These are phyloP conservation scores for Zygosaccharomyces kombuchaensis DNA, from an alignment of 805 yeast genomes.

Conservation along the genomic window DNA sequence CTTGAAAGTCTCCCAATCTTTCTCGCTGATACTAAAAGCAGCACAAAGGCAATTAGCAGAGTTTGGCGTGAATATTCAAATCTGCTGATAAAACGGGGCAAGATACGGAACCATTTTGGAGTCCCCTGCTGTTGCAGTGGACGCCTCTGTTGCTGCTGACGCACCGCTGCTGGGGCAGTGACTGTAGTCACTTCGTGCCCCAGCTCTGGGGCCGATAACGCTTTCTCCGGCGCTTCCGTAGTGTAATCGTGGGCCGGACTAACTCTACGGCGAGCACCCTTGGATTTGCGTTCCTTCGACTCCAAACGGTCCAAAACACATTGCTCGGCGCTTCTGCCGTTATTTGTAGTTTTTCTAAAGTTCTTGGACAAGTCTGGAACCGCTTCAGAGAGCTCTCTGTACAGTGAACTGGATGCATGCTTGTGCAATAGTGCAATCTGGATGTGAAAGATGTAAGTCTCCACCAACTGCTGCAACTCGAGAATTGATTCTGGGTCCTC, in stretches of 20 bases:
- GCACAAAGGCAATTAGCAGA: conserved; percentile 5
- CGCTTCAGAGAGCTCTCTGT: conserved; percentile 14
- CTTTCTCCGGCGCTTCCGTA: not conserved
- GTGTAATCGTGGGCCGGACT: not conserved
- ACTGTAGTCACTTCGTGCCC: not conserved
- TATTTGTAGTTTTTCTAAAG: not conserved
- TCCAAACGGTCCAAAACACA: conserved; percentile 11
- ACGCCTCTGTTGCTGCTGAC: not conserved
- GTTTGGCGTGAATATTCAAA: conserved; percentile 7
- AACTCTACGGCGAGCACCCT: not conserved
- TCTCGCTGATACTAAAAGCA: conserved; percentile 9
- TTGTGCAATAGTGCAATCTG: conserved; percentile 14
- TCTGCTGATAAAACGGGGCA: conserved; percentile 8
- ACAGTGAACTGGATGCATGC: conserved; percentile 12
- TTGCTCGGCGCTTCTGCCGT: conserved; percentile 10
- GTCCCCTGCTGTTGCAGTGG: conserved; percentile 1
- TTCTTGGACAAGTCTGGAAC: conserved; percentile 12
- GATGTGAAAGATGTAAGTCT: conserved; percentile 16
- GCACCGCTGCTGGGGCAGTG: not conserved
- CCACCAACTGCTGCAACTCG: conserved; percentile 9
- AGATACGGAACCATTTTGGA: conserved; percentile 6
- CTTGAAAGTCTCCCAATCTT: conserved; percentile 6
- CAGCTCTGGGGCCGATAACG: not conserved
- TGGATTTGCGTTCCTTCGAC: conserved; percentile 6
- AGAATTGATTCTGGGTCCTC: not conserved